These are phyloP conservation scores for Eimeria zaria DNA, from an alignment of 169 alveolate genomes.

Conservation along the genomic window DNA sequence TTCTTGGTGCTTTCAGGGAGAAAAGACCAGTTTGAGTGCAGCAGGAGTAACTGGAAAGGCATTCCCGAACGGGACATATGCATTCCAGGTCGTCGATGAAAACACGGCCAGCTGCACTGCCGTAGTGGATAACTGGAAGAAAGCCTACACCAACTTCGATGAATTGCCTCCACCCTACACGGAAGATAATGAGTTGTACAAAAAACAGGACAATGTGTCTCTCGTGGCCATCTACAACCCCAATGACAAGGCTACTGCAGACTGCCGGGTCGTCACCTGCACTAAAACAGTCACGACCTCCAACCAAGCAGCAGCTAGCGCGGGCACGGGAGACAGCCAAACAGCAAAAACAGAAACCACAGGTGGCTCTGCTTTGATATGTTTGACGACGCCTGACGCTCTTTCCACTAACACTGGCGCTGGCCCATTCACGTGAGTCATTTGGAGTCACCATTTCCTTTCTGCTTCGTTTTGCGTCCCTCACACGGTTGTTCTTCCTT, in stretches of 20 bases:
- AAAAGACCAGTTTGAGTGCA: no score
- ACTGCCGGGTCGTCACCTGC: conserved; percentile 4
- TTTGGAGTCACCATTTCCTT: background rate
- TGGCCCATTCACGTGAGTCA: background rate
- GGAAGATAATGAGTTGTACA: background rate
- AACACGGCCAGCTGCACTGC: background rate
- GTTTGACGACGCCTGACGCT: background rate
- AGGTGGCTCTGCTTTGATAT: conserved; percentile 16
- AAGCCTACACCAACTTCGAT: background rate
- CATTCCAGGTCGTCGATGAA: background rate
- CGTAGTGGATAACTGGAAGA: background rate
- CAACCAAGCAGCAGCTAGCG: no score
- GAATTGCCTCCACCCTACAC: background rate
- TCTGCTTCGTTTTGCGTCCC: background rate
- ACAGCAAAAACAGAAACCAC: no score
- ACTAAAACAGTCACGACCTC: background rate
- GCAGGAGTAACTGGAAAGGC: background rate
- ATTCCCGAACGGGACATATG: background rate
- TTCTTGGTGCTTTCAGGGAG: background rate
- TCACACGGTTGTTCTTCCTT: background rate
- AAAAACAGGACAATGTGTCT: background rate
- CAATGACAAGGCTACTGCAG: background rate
- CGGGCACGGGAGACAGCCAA: no score
- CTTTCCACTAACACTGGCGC: background rate
- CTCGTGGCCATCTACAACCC: conserved; percentile 24